Evolutionary conservation across 371 early-diverging fungal genomes (phyloP).

Genomic region (Mortierella sp.): DNA sequence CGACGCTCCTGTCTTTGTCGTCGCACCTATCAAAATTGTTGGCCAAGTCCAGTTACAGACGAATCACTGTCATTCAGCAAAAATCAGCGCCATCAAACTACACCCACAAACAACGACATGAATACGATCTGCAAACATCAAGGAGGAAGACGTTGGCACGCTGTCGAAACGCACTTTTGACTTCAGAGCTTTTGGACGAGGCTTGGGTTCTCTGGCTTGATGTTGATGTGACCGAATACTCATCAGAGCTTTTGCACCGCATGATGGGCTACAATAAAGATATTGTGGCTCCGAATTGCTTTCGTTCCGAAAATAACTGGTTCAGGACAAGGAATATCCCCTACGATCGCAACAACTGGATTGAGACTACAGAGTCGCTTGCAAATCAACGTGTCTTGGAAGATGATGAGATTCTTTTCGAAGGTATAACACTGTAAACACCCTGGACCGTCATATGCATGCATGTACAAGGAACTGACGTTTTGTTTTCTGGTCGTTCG

Average conservation of each 20-base stretch:
- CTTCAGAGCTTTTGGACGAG: conserved; percentile 64
- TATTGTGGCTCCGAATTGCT: conserved; percentile 73
- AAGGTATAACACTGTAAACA: conserved; percentile 31
- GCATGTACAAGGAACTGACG: too few relatives aligned
- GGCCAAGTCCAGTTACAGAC: conserved; percentile 45
- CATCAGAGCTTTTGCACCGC: conserved; percentile 63
- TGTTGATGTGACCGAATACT: conserved; percentile 73
- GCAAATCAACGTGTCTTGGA: conserved; percentile 65
- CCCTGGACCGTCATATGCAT: too few relatives aligned
- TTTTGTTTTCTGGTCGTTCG: too few relatives aligned
- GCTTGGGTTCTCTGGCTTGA: conserved; percentile 83
- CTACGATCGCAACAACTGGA: conserved; percentile 79
- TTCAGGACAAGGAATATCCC: conserved; percentile 15
- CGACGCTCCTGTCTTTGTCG: conserved; percentile 59
- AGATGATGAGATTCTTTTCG: conserved; percentile 56
- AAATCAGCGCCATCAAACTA: conserved; percentile 61
- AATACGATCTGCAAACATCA: conserved; percentile 62
- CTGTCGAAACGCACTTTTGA: conserved; percentile 70
- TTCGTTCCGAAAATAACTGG: conserved; percentile 36
- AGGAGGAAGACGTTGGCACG: conserved; percentile 73
- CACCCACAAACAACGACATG: conserved; percentile 68
- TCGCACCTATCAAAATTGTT: conserved; percentile 37
- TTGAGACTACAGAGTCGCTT: conserved; percentile 68
- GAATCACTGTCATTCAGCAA: conserved; percentile 69
- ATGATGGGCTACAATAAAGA: conserved; percentile 72